Percentiles rank a stretch among this genome's conserved stretches.
These are phyloP conservation scores for Daldinia caldariorum DNA, from an alignment of 495 filamentous ascomycete species.

Conservation along the genomic window DNA sequence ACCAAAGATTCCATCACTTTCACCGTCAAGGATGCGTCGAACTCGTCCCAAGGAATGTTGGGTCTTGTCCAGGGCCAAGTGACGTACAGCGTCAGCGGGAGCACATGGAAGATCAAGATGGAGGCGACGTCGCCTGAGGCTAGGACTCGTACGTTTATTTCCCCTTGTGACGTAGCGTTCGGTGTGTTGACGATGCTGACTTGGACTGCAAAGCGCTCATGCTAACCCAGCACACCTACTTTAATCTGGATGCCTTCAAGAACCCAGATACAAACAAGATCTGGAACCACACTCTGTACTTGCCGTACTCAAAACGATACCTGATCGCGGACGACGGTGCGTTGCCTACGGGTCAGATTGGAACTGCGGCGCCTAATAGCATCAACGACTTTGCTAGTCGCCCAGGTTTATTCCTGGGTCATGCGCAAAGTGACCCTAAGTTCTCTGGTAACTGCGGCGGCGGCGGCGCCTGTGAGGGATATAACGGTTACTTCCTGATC, in stretches of 20 bases:
- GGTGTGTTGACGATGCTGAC: conserved; percentile 42
- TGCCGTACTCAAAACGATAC: conserved; percentile 77
- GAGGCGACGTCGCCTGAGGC: conserved; percentile 59
- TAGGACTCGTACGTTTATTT: conserved; percentile 57
- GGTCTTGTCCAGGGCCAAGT: conserved; percentile 77
- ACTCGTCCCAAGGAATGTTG: conserved; percentile 75
- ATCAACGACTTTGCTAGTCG: conserved; percentile 77
- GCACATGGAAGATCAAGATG: conserved; percentile 65
- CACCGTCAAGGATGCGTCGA: conserved; percentile 69
- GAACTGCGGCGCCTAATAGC: conserved; percentile 62
- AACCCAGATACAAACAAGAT: conserved; percentile 67
- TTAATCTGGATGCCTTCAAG: conserved; percentile 83
- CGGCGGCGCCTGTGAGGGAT: conserved; percentile 73
- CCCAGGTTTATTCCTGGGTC: conserved; percentile 69
- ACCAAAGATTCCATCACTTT: conserved; percentile 79
- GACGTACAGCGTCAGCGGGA: conserved; percentile 69
- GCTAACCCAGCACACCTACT: conserved; percentile 84
- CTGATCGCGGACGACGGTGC: conserved; percentile 73
- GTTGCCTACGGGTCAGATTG: conserved; percentile 77
- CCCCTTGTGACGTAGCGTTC: conserved; percentile 28
- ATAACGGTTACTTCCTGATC: conserved; percentile 80
- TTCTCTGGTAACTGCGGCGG: conserved; percentile 75
- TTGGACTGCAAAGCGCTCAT: conserved; percentile 60
- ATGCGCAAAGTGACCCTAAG: conserved; percentile 63
- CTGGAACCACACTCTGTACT: conserved; percentile 74